These are phyloP conservation scores for Metschnikowia amazonensis DNA, from an alignment of 805 yeast species.

Conservation along the genomic window DNA sequence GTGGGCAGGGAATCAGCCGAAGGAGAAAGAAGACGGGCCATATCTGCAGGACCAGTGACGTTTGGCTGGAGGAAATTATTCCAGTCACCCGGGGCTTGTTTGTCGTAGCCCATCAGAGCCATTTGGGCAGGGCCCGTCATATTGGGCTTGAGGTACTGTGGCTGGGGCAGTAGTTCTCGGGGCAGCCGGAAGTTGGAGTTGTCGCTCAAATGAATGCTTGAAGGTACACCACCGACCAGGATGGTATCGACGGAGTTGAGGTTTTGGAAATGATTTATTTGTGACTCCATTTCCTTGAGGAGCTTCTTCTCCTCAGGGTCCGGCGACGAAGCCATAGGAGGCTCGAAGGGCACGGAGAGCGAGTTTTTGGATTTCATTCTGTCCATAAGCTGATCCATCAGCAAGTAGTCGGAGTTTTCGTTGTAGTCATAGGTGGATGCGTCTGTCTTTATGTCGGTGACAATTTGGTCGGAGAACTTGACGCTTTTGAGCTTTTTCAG, in stretches of 20 bases:
- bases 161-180: slow-evolving; percentile 14
- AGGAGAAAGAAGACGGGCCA: slow-evolving; percentile 32
- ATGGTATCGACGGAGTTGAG: slow-evolving; percentile 73
- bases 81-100: slow-evolving; percentile 1
- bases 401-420: slow-evolving; percentile 49
- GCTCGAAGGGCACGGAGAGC: slow-evolving; percentile 11
- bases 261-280: slow-evolving; percentile 64
- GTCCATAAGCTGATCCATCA: slow-evolving; percentile 69
- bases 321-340: slow-evolving; percentile 16
- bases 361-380: slow-evolving; percentile 29
- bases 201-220: slow-evolving; percentile 43
- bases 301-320: slow-evolving; percentile 69
- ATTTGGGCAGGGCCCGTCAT: slow-evolving; percentile 47
- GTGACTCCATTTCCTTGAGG: slow-evolving; percentile 69
- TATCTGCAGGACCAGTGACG: slow-evolving; percentile 28
- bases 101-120: slow-evolving; percentile 23
- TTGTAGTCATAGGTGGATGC: slow-evolving; percentile 16
- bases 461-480: slow-evolving; percentile 66
- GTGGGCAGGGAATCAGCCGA: slow-evolving; percentile 21
- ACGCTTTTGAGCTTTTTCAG: slow-evolving; percentile 55
- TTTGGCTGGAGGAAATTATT: slow-evolving; percentile 22
- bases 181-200: slow-evolving; percentile 14
- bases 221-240: slow-evolving; percentile 64
- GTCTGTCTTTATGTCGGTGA: slow-evolving; percentile 39
- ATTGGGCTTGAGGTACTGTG: slow-evolving; percentile 34